These are phyloP conservation scores for Saccharomycopsis sp. DNA, from an alignment of 805 yeast genomes.

Conservation along the genomic window DNA sequence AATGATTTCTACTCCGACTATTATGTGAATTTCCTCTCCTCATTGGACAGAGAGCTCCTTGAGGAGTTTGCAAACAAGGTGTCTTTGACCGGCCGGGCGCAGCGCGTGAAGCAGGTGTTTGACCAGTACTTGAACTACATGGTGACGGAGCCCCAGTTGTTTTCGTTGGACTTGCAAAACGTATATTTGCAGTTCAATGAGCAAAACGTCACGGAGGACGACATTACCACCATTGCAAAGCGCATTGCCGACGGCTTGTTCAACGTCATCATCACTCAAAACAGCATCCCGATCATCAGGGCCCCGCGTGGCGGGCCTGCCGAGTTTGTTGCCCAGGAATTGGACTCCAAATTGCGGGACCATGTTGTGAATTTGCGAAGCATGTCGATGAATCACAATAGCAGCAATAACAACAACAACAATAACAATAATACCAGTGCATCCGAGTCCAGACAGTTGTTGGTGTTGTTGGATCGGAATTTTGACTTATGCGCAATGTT, in stretches of 20 bases:
- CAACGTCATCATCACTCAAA: conserved; percentile 68
- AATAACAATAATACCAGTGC: conserved; percentile 22
- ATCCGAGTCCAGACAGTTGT: conserved; percentile 45
- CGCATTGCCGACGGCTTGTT: conserved; percentile 71
- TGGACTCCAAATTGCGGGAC: conserved; percentile 79
- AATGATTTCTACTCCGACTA: conserved; percentile 68
- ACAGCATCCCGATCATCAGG: conserved; percentile 80
- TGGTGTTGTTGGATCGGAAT: conserved; percentile 78
- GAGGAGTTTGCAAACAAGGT: conserved; percentile 86
- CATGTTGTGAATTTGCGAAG: conserved; percentile 59
- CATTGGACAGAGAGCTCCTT: conserved; percentile 64
- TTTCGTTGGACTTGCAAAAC: conserved; percentile 60
- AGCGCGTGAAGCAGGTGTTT: conserved; percentile 73
- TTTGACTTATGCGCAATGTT: conserved; percentile 90
- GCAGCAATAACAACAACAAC: no score
- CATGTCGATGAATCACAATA: conserved; percentile 20
- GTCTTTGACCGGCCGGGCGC: conserved; percentile 60
- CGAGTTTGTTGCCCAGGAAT: conserved; percentile 79
- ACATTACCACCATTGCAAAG: conserved; percentile 60
- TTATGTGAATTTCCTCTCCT: conserved; percentile 81
- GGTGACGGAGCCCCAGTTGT: conserved; percentile 88
- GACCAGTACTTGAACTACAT: conserved; percentile 91
- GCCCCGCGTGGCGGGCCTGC: conserved; percentile 93
- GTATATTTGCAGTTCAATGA: conserved; percentile 63
- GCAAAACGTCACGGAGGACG: conserved; percentile 66